phyloP scores from a whole-genome alignment of 129 eudicot species.

The Erigeron canadensis region DNA sequence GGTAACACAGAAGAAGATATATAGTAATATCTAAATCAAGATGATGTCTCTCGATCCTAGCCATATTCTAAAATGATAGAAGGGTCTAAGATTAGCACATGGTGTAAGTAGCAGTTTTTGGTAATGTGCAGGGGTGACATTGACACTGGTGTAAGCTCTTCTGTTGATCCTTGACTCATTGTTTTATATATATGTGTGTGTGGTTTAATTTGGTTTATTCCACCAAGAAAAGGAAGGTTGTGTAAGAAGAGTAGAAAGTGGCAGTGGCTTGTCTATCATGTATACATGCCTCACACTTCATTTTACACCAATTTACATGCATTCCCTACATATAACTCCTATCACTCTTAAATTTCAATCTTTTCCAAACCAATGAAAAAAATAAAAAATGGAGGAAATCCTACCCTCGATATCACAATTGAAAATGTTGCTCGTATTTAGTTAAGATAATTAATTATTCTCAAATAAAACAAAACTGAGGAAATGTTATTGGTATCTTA shows the following conservation, averaged over 20 bases:
- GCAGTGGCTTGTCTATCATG: constrained; percentile 39
- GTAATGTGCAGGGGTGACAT: constrained; percentile 24
- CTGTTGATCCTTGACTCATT: constrained; percentile 5
- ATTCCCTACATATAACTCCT: constrained; percentile 3
- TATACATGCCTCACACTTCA: constrained; percentile 32
- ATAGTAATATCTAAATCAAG: neutral
- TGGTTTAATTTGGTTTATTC: constrained; percentile 18
- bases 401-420: too few species aligned
- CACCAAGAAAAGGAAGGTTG: constrained; percentile 23
- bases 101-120: constrained; percentile 17
- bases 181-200: constrained; percentile 25
- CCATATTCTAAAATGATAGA: neutral
- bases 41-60: neutral
- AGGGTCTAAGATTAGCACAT: neutral
- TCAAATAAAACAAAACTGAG: too few species aligned
- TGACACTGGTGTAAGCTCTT: constrained; percentile 24
- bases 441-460: too few species aligned
- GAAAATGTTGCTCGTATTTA: too few species aligned
- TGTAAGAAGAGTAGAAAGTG: constrained; percentile 31
- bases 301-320: constrained; percentile 29
- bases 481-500: too few species aligned
- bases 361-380: constrained; percentile 9
- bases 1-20: neutral
- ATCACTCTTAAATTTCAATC: too few species aligned
- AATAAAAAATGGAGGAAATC: too few species aligned